A percentile compares a stretch with the other conserved stretches of the same genome.
Conservation (phyloP, 306 rosid species). For the Cucumis hystrix region DNA sequence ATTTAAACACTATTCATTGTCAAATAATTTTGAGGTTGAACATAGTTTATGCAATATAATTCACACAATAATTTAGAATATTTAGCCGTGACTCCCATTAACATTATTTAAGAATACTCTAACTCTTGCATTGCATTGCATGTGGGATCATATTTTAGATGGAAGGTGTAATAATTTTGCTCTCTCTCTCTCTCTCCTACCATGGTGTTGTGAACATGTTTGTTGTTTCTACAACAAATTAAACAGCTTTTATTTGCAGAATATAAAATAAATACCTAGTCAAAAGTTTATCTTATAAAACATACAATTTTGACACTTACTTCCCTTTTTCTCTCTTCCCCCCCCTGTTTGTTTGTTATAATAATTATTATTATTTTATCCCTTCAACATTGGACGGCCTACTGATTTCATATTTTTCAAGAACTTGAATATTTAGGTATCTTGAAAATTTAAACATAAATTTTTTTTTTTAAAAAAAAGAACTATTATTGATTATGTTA, state of each 20-base stretch:
- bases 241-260: not conserved
- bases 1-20: no score
- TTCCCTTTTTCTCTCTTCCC: no score
- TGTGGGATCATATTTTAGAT: not conserved
- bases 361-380: not conserved
- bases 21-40: no score
- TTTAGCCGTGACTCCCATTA: not conserved
- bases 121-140: not conserved
- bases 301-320: not conserved
- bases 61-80: no score
- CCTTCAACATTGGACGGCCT: not conserved
- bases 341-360: not conserved
- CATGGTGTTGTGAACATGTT: constrained; percentile 9
- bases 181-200: not conserved
- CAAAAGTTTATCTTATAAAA: not conserved
- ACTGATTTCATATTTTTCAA: not conserved
- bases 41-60: no score
- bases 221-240: constrained; percentile 8
- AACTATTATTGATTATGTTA: not conserved
- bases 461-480: not conserved
- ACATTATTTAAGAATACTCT: not conserved
- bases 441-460: not conserved
- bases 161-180: not conserved
- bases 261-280: not conserved
- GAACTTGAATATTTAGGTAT: not conserved